These are phyloP conservation scores for Fraxinus baroniana DNA, from an alignment of 305 asterid genomes.

Conservation along the genomic window DNA sequence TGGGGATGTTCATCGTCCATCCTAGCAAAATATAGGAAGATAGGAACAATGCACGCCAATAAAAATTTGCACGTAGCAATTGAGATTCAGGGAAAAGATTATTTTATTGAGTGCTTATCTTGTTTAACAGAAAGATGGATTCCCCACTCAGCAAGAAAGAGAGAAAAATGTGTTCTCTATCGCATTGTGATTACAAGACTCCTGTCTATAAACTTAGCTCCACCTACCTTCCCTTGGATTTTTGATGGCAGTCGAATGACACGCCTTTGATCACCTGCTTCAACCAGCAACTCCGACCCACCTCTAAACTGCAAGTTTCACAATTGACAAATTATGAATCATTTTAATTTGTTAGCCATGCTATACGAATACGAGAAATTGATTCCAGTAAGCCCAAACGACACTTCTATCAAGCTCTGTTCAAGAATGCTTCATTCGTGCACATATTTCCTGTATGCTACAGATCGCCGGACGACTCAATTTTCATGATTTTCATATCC, in stretches of 20 bases:
- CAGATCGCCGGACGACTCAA: background rate
- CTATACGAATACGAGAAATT: background rate
- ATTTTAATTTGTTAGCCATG: background rate
- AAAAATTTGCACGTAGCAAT: background rate
- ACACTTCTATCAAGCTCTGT: background rate
- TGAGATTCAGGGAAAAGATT: background rate
- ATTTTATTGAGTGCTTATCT: background rate
- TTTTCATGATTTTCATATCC: background rate
- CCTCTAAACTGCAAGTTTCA: constrained; percentile 74
- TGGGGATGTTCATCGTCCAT: background rate
- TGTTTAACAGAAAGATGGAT: background rate
- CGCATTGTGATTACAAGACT: constrained; percentile 70
- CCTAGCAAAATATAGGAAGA: background rate
- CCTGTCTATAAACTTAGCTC: constrained; percentile 76
- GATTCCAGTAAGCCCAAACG: background rate
- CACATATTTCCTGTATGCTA: background rate
- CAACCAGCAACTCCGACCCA: constrained; percentile 83
- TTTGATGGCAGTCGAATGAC: constrained; percentile 68
- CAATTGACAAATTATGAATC: constrained; percentile 11
- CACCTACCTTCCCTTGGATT: constrained; percentile 87
- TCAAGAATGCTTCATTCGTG: background rate
- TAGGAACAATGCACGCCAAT: background rate
- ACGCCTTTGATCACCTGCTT: constrained; percentile 96
- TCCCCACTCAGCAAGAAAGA: background rate
- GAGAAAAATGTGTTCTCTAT: constrained; percentile 24